Conservation (phyloP, 2,329 filamentous ascomycete genomes). For the Cladosporium phlei region DNA sequence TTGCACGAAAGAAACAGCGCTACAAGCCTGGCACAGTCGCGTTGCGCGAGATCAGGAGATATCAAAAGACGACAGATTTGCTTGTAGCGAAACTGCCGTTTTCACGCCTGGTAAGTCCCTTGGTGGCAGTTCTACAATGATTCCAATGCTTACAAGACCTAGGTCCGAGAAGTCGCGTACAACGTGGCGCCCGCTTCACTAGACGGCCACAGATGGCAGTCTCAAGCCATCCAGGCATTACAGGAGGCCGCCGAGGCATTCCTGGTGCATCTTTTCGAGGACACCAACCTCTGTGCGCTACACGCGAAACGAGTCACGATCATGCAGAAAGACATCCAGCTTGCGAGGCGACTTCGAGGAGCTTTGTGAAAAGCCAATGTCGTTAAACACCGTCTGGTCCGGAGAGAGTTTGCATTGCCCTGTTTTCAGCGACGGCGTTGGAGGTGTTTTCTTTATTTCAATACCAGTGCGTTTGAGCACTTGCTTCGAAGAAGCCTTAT, state of each 20-base stretch:
- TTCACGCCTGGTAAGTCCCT: conserved; percentile 71
- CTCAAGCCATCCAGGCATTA: conserved; percentile 90
- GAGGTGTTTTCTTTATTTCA: not conserved
- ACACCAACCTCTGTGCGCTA: conserved; percentile 97
- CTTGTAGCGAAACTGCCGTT: conserved; percentile 97
- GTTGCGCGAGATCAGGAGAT: conserved; percentile 96
- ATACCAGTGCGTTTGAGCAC: not conserved
- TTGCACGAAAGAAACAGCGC: conserved; percentile 27
- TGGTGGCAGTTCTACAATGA: not conserved
- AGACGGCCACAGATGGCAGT: conserved; percentile 87
- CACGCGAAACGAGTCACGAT: conserved; percentile 99
- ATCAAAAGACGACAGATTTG: conserved; percentile 96
- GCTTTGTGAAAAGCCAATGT: conserved; percentile 1
- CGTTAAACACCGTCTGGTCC: too few species aligned
- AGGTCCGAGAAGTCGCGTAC: conserved; percentile 86
- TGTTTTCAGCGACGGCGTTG: conserved; percentile 11
- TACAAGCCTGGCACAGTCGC: conserved; percentile 72
- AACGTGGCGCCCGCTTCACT: conserved; percentile 72
- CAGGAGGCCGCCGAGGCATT: conserved; percentile 99
- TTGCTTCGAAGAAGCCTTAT: too few species aligned
- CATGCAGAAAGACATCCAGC: conserved; percentile 95
- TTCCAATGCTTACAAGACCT: conserved; percentile 1
- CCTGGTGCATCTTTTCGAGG: conserved; percentile 95
- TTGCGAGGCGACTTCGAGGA: conserved; percentile 84
- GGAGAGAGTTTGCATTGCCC: not conserved